Percentiles rank a stretch among this genome's conserved stretches.
Conservation (phyloP, 768 basidiomycete species). For the Tricholoma flavovirens region DNA sequence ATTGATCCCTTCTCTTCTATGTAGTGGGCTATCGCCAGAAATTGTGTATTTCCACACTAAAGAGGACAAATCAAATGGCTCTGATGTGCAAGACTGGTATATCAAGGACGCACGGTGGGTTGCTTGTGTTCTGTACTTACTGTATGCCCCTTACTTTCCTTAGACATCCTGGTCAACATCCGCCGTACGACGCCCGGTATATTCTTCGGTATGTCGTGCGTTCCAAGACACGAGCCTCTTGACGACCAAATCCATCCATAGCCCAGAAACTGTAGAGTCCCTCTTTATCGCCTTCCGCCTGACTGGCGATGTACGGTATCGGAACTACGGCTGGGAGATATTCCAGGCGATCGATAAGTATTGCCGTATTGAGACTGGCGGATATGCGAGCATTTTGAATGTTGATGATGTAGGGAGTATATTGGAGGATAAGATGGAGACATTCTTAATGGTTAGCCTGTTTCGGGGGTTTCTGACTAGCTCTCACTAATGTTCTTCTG, state of each 20-base stretch:
- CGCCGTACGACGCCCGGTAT: slow-evolving; percentile 83
- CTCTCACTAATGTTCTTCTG: neutral
- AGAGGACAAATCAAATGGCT: slow-evolving; percentile 36
- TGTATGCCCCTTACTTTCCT: no score
- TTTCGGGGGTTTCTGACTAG: neutral
- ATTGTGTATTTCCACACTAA: slow-evolving; percentile 82
- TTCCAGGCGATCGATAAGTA: slow-evolving; percentile 87
- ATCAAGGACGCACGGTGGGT: slow-evolving; percentile 70
- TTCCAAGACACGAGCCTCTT: neutral
- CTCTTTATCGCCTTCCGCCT: slow-evolving; percentile 88
- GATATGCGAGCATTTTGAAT: slow-evolving; percentile 79
- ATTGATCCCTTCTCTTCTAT: no score
- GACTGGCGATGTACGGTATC: slow-evolving; percentile 78
- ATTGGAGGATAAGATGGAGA: slow-evolving; percentile 91
- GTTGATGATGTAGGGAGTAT: slow-evolving; percentile 70
- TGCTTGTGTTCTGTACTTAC: neutral
- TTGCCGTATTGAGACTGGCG: slow-evolving; percentile 71
- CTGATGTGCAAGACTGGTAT: slow-evolving; percentile 68
- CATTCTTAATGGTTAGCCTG: slow-evolving; percentile 75
- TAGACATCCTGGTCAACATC: slow-evolving; percentile 25
- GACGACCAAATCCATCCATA: slow-evolving; percentile 20
- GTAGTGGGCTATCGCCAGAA: slow-evolving; percentile 83
- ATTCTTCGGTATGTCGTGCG: slow-evolving; percentile 60
- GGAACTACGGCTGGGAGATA: slow-evolving; percentile 83
- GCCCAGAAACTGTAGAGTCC: slow-evolving; percentile 93